Evolutionary conservation across 306 rosid species (phyloP).

Genomic region (Cyamopsis tetragonoloba): DNA sequence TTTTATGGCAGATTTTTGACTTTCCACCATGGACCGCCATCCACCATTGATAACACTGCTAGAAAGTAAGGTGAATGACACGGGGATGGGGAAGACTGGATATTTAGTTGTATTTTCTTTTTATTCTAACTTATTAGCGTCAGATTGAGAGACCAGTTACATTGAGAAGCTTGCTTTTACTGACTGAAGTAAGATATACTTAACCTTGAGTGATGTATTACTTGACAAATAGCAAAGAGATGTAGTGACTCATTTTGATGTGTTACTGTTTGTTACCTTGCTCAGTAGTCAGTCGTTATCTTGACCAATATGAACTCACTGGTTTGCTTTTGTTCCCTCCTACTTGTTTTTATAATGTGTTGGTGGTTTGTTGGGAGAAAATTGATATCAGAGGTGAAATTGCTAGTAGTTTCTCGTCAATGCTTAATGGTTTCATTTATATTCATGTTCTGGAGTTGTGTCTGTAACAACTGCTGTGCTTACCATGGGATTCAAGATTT

Average conservation of each 20-base stretch:
- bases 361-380: background rate
- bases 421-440: background rate
- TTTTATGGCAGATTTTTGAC: too few relatives aligned
- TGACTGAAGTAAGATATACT: background rate
- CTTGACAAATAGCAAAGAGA: too few relatives aligned
- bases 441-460: background rate
- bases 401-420: background rate
- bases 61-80: background rate
- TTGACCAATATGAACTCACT: constrained; percentile 3
- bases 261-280: background rate
- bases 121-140: background rate
- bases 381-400: background rate
- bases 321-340: background rate
- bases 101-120: background rate
- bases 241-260: background rate
- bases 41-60: too few relatives aligned
- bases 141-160: background rate
- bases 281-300: background rate
- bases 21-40: too few relatives aligned
- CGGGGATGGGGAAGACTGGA: background rate
- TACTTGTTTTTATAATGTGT: background rate
- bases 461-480: background rate
- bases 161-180: background rate
- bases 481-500: background rate
- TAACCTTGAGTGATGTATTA: background rate